Base-by-base conservation (phyloP, 148 eudicot genomes). In the Silene uniflora region DNA sequence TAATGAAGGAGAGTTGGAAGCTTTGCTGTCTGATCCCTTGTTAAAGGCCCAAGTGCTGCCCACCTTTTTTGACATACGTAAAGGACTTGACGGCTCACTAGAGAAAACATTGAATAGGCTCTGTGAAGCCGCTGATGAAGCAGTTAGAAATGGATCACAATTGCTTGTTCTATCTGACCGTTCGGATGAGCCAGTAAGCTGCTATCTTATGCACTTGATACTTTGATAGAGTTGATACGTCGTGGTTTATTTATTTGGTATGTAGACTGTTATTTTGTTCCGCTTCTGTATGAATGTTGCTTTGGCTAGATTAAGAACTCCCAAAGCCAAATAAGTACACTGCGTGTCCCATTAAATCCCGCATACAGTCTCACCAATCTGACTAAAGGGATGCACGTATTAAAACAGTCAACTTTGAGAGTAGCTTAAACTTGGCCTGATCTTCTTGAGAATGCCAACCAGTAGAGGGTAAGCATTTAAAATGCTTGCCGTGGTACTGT, bases 91-190 rank as follows among this genome's bases (percentile, higher is more conserved):
- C 68, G 97, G 99, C 78, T 95, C 99, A 46, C 82, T 95, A 73
- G 86, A 92, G 81, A 90, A 81, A 81, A 83, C 89, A 75, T 83
- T 95, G 14, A 22, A 88, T 78, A 93, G 87, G 83, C 89, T 95
- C 12, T 95, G 99, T 85, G 97, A 95, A 86, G 97, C 94, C 80
- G 99, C 99, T 69, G 99, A 95, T 84, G 99, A 91, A 75, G 99
- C 99, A 81, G 99, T 95, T 74, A 91, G 99, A 91, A 91, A 85
- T 87, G 99, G 99, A 78, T 91, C 88, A 63, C 98, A 95, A 73
- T 83, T 95, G 73, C 96, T 95, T 83, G 83, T 95, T 76, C 89
- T 95, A 58, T 92, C 99, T 75, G 99, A 95, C 85, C 93, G 98
- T 79, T 83, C 91, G 72, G 99, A 95, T 85, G 94, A 92, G 64